Base-by-base conservation (phyloP, 2,329 filamentous ascomycete genomes). In the Neobulgaria alba region DNA sequence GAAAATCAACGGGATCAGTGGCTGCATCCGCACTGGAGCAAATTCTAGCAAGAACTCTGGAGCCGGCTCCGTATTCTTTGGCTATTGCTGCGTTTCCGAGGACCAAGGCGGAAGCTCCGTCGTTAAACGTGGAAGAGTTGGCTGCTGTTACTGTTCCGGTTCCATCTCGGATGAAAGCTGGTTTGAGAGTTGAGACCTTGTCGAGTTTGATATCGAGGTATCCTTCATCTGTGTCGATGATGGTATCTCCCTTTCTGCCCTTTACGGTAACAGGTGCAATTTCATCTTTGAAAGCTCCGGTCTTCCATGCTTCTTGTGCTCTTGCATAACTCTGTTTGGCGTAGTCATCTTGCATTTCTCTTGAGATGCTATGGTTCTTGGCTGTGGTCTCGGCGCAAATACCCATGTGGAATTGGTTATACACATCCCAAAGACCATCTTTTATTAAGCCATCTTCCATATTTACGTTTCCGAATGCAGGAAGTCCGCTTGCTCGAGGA, bases 361-460 rank as follows among this genome's bases (percentile, higher is more conserved):
- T 72, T 7, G 82, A 81, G 48, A 98, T 75, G 1, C 74, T 68
- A 63, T 86, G 75, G 55, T 89, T 90, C 71, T 94, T 95, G 35
- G 85, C 92, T 2, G 90, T 95, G 52, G 82, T 86, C 68, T 98
- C 92, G 12, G 89, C 89, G 60, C 92, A 98, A 55, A 92, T 88
- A 32, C 92, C 92, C 92, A 98, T 98, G 65, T 96, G 92, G 57
- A 95, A 84, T 60, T 95, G 77, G 62, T 94, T 88, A 65, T 95
- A 98, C 10, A 95, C 90, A 60, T 98, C 92, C 69, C 87, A 95
- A 46, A 98, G 67, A 1, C 92, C 92, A 58, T 98, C 92, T 63
- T 92, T 92, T 60, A 96, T 83, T 55, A 98, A 66, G 0, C 90
- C 92, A 57, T 98, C 92, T 62, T 94, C 83, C 63, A 95, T 68